Evolutionary conservation across 2,329 filamentous ascomycete genomes (phyloP), one percentile per base, ranked within the genome.

Genomic region (Chaetomium olivaceum): DNA sequence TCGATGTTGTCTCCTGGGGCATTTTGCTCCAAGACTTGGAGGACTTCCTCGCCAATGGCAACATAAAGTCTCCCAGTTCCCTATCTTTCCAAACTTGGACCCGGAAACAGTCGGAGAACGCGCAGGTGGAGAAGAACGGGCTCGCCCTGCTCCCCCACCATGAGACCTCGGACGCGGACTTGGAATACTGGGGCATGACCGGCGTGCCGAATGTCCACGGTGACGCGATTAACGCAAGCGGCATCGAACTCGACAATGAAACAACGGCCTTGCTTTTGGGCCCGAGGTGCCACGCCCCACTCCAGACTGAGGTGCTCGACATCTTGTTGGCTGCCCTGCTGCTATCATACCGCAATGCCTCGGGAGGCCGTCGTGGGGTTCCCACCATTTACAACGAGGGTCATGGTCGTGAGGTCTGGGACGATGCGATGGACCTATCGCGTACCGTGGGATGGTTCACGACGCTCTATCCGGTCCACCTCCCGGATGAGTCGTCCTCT

Each of bases 1-100:
- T 82, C 8, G 80, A 82, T 57, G 68, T 82, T 12, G 78, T 83
- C 0, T 80, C 80, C 0, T 83, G 81, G 81, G 74, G 78, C n/a
- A 75, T 80, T 8, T 70, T 83, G 2, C 69, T 81, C 0, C 76
- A 79, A 58, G 80, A 83, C 58, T 71, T 83, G 0, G 80, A 82
- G 62, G 72, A 74, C 14, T 71, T 79, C 9, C 69, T 82, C 6
- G 71, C 74, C 9, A 63, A 65, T 2, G 56, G 70, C 1, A 51
- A 25, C 4, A 65, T 69, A 0, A 29, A 58, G 63, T 11, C 71
- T 62, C 27, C 59, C 0, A 65, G 66, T 1, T 64, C 58, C 2
- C 23, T 64, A 4, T 36, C 75, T 0, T 82, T 82, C 69, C 77
- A 77, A 33, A 73, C 71, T 11, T 82, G 80, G 80, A 71, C 69